Base-by-base conservation (phyloP, 768 basidiomycete genomes). In the Lactarius tabidus region DNA sequence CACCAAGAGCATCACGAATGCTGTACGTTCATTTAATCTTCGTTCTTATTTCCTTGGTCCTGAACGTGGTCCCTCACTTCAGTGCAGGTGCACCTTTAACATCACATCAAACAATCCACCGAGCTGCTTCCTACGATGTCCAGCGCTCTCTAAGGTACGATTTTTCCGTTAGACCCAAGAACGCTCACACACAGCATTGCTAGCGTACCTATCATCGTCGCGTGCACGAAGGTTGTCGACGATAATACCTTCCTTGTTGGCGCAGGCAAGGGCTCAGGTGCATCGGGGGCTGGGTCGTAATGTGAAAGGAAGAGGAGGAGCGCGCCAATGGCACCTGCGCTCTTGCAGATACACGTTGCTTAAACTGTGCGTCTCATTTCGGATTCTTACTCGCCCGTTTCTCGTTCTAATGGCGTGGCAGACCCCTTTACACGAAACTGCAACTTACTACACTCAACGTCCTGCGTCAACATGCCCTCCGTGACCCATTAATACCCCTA, bases 171-270 rank as follows among this genome's bases (percentile, higher is more conserved):
- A 12, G 90, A 91, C 1, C 82, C 85, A 3, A 96, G 95, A 0
- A 90, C 87, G 1, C 80, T 99, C 53, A 92, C 91, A 0, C 89
- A 94, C 72, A 99, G 98, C 74, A 73, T 82, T 17, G 83, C 89
- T 23, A 95, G 95, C 1, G 79, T 98, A 4, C 92, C 93, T 0
- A 90, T 98, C 67, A 80, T 93, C 48, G 89, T 99, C 23, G 88
- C 87, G 5, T 95, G 95, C 75, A 92, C 94, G 18, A 96, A 94
- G 75, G 93, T 95, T 2, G 95, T 98, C 65, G 94, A 98, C 74
- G 91, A 92, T 55, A 83, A 84, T 7, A 82, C 81, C 70, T 89
- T 90, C 70, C 80, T 87, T 62, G 85, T 83, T 20, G n/a, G n/a
- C n/a, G n/a, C n/a, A n/a, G n/a, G 86, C 85, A n/a, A n/a, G n/a